These are phyloP conservation scores for Hymenoscyphus infarciens DNA, from an alignment of 2,329 filamentous ascomycete species.

Conservation along the genomic window DNA sequence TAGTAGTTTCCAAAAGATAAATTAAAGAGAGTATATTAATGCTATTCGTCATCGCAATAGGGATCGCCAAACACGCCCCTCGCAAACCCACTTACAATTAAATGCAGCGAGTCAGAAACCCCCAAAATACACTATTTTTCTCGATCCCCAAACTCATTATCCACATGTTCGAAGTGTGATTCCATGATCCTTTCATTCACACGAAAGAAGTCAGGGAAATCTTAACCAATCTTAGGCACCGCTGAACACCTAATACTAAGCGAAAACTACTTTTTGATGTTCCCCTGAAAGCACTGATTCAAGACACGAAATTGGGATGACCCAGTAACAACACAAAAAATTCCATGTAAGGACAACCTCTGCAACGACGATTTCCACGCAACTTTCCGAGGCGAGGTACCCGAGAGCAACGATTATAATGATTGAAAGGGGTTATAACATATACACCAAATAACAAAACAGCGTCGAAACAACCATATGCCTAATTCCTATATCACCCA, in stretches of 20 bases:
- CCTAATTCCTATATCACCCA: not conserved
- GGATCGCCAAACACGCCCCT: not conserved
- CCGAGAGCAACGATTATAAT: not conserved
- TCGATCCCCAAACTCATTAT: not conserved
- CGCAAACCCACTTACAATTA: not conserved
- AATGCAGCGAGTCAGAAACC: not conserved
- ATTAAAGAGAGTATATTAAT: not conserved
- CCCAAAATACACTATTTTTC: not conserved
- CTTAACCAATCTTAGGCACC: not conserved
- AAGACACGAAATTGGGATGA: not conserved
- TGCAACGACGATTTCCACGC: not conserved
- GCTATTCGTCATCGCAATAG: not conserved
- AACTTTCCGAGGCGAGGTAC: not conserved
- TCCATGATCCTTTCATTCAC: not conserved
- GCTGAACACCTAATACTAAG: not conserved
- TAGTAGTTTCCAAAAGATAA: too few species aligned
- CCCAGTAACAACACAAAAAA: not conserved
- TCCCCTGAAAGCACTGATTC: not conserved
- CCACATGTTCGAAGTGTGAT: not conserved
- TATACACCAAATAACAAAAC: not conserved
- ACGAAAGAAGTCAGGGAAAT: not conserved
- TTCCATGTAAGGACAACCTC: not conserved
- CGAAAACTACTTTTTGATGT: not conserved
- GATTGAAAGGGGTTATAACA: not conserved
- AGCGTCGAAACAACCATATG: not conserved